These are phyloP conservation scores for Lentinula detonsa DNA, from an alignment of 768 basidiomycete species.

Conservation along the genomic window DNA sequence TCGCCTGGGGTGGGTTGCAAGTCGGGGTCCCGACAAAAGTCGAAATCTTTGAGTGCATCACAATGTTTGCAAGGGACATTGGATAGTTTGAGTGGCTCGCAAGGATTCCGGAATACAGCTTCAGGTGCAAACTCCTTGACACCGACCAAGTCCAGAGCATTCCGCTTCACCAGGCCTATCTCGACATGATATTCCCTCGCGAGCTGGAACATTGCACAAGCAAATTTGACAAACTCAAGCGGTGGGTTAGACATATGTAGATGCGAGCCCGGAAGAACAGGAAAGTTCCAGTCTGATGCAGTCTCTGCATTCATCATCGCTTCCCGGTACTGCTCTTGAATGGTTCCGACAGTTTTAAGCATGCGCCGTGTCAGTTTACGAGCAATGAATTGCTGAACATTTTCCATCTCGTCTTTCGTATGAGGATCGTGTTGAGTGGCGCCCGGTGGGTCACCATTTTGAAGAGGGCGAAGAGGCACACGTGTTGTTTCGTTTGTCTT, in stretches of 20 bases:
- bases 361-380: slow-evolving; percentile 77
- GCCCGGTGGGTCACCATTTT: slow-evolving; percentile 58
- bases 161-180: slow-evolving; percentile 83
- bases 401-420: slow-evolving; percentile 65
- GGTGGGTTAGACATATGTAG: slow-evolving; percentile 72
- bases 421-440: slow-evolving; percentile 58
- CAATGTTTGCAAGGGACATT: slow-evolving; percentile 88
- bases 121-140: slow-evolving; percentile 84
- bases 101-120: slow-evolving; percentile 87
- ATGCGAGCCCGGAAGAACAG: slow-evolving; percentile 81
- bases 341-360: slow-evolving; percentile 59
- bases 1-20: slow-evolving; percentile 56
- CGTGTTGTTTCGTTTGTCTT: slow-evolving; percentile 53
- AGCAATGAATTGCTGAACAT: slow-evolving; percentile 69
- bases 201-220: slow-evolving; percentile 75
- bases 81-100: slow-evolving; percentile 76
- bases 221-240: slow-evolving; percentile 86
- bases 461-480: slow-evolving; percentile 64
- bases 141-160: slow-evolving; percentile 80
- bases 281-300: slow-evolving; percentile 67
- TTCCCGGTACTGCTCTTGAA: slow-evolving; percentile 56
- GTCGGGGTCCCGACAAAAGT: slow-evolving; percentile 90
- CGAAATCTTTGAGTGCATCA: slow-evolving; percentile 83
- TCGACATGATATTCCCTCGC: slow-evolving; percentile 82
- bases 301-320: slow-evolving; percentile 49